A percentile compares a stretch with the other conserved stretches of the same genome.
phyloP scores from a whole-genome alignment of 306 rosid species.

The Ammopiptanthus mongolicus region DNA sequence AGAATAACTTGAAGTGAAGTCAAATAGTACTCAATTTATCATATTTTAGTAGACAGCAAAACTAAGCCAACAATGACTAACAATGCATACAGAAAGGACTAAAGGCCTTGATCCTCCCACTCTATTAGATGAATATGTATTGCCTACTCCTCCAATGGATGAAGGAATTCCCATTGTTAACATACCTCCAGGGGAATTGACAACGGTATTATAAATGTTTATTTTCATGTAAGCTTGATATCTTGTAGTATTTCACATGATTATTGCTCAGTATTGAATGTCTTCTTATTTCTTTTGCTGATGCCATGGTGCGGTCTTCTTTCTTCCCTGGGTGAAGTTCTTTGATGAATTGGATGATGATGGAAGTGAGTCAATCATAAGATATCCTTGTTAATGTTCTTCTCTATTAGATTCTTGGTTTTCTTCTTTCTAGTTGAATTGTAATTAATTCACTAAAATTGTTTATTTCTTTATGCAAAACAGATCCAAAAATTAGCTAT shows the following conservation, averaged over 20 bases:
- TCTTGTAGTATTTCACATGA: neutral
- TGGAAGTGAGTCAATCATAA: constrained; percentile 55
- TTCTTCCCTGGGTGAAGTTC: constrained; percentile 34
- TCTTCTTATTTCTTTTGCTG: neutral
- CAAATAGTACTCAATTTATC: neutral
- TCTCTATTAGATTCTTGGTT: neutral
- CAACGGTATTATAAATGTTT: constrained; percentile 29
- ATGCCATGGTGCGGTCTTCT: neutral
- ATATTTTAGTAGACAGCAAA: neutral
- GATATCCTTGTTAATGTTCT: neutral
- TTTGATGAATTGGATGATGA: constrained; percentile 63
- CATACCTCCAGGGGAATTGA: constrained; percentile 36
- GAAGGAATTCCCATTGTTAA: constrained; percentile 31
- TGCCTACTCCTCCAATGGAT: constrained; percentile 53
- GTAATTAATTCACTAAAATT: constrained; percentile 20
- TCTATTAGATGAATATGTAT: constrained; percentile 34
- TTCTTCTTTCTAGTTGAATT: constrained; percentile 4
- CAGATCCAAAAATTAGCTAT: constrained; percentile 42
- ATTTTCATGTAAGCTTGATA: neutral
- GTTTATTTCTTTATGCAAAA: constrained; percentile 12
- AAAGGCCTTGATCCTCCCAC: constrained; percentile 26
- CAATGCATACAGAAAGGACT: constrained; percentile 19
- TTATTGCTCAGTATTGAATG: constrained; percentile 15
- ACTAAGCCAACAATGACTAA: neutral
- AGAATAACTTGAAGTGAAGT: neutral